Evolutionary conservation across 2,329 filamentous ascomycete genomes (phyloP).

Genomic region (Didymella exigua): DNA sequence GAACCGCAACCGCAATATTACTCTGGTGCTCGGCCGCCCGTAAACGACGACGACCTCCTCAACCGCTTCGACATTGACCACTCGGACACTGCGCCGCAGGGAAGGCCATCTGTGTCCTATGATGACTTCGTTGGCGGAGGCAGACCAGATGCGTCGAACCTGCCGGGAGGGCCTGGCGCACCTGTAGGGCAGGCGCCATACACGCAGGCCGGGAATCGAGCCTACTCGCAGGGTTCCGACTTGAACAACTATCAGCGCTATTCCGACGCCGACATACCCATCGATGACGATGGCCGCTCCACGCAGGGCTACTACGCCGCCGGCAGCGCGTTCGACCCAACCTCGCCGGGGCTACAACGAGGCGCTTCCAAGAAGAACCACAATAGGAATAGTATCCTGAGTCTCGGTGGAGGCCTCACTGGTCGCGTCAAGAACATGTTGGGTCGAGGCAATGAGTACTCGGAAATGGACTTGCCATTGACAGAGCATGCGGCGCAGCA

Average conservation of each 20-base stretch:
- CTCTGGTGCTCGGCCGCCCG: constrained; percentile 75
- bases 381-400: constrained; percentile 87
- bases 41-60: constrained; percentile 81
- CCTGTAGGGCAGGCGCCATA: constrained; percentile 47
- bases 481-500: constrained; percentile 72
- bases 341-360: constrained; percentile 54
- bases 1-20: constrained; percentile 74
- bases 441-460: constrained; percentile 85
- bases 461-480: constrained; percentile 96
- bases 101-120: constrained; percentile 87
- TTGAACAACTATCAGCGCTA: constrained; percentile 90
- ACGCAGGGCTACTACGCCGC: constrained; percentile 78
- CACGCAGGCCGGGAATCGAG: constrained; percentile 44
- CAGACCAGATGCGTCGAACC: constrained; percentile 51
- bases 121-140: constrained; percentile 87
- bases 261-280: constrained; percentile 83
- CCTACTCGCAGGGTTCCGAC: constrained; percentile 77
- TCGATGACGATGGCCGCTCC: constrained; percentile 79
- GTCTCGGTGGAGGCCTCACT: constrained; percentile 83
- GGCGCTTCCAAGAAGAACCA: constrained; percentile 62
- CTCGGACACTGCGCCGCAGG: constrained; percentile 64
- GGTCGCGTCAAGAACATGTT: constrained; percentile 88
- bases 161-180: constrained; percentile 53
- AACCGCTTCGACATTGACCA: constrained; percentile 74
- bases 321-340: constrained; percentile 63